Percentiles rank a stretch among this genome's conserved stretches.
phyloP scores from a whole-genome alignment of 768 basidiomycete species.

The Russula abietina region DNA sequence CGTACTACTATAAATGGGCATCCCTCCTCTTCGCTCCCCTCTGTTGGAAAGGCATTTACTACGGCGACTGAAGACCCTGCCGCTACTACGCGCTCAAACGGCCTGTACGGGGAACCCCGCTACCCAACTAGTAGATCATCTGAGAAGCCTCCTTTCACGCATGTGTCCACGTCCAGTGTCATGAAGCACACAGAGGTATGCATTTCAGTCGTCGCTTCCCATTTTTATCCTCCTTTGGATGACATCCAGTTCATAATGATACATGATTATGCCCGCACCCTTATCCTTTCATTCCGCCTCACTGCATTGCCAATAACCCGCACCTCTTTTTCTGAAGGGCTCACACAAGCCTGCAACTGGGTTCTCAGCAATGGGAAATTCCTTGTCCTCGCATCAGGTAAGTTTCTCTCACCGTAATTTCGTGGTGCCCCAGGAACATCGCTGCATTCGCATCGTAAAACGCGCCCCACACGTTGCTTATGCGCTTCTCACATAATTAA shows the following conservation, averaged over 20 bases:
- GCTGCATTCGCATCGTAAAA: slow-evolving; percentile 8
- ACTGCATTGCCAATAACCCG: not conserved
- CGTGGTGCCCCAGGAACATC: not conserved
- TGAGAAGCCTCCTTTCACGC: not conserved
- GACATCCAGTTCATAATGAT: not conserved
- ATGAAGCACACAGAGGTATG: slow-evolving; percentile 8
- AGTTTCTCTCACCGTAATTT: slow-evolving; percentile 13
- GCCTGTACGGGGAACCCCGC: slow-evolving; percentile 4
- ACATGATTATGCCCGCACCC: not conserved
- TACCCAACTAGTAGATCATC: slow-evolving; percentile 1
- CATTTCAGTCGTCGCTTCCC: not conserved
- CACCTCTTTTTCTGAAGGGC: not conserved
- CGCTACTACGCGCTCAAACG: not conserved
- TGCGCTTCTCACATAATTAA: slow-evolving; percentile 4
- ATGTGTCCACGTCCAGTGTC: not conserved
- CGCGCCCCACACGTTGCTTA: slow-evolving; percentile 11
- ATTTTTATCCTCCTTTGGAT: not conserved
- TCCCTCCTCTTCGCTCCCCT: not conserved
- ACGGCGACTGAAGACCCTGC: not conserved
- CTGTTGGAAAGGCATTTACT: not conserved
- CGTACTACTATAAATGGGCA: slow-evolving; percentile 1
- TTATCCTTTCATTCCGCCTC: not conserved
- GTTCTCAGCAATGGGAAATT: not conserved
- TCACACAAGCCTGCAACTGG: not conserved
- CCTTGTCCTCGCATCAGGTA: slow-evolving; percentile 10